These are phyloP conservation scores for Meredithiella fracta DNA, from an alignment of 2,329 filamentous ascomycete species.

Conservation along the genomic window DNA sequence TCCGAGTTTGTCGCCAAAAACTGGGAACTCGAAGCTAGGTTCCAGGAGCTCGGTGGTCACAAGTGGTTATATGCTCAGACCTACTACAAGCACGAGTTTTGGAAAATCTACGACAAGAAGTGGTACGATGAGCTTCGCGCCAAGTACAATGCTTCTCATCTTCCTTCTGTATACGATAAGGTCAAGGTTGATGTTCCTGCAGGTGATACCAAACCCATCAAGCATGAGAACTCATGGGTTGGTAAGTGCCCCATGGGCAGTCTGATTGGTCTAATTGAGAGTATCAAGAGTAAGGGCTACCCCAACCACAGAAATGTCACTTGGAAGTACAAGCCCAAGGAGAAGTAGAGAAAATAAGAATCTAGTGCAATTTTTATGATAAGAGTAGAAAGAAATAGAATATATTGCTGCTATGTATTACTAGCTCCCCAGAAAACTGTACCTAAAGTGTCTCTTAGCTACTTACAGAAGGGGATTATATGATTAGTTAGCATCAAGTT, in stretches of 20 bases:
- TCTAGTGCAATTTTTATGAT: not conserved
- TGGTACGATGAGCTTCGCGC: constrained; percentile 46
- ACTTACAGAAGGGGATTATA: too few relatives aligned
- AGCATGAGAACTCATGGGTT: constrained; percentile 28
- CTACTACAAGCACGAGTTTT: constrained; percentile 65
- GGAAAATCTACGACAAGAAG: constrained; percentile 39
- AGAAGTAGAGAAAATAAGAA: not conserved
- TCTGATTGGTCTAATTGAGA: constrained; percentile 41
- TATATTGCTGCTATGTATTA: too few relatives aligned
- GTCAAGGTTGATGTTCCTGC: constrained; percentile 37
- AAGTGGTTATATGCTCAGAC: constrained; percentile 83
- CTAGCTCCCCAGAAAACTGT: too few relatives aligned
- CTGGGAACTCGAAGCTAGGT: constrained; percentile 51
- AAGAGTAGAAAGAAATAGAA: too few relatives aligned
- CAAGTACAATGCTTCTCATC: constrained; percentile 44
- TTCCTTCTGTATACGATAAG: constrained; percentile 58
- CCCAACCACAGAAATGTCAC: constrained; percentile 33
- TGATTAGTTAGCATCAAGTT: not conserved
- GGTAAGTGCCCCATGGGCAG: constrained; percentile 39
- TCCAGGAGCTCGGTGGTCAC: constrained; percentile 53
- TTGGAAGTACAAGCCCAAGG: constrained; percentile 34
- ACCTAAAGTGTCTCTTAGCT: too few relatives aligned
- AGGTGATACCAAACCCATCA: constrained; percentile 25
- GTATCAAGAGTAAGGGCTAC: constrained; percentile 41
- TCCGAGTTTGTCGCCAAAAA: constrained; percentile 52